Percentiles rank a stretch among this genome's conserved stretches.
Conservation (phyloP, 192 early-diverging fungal genomes). For the Lunasporangiospora selenospora region DNA sequence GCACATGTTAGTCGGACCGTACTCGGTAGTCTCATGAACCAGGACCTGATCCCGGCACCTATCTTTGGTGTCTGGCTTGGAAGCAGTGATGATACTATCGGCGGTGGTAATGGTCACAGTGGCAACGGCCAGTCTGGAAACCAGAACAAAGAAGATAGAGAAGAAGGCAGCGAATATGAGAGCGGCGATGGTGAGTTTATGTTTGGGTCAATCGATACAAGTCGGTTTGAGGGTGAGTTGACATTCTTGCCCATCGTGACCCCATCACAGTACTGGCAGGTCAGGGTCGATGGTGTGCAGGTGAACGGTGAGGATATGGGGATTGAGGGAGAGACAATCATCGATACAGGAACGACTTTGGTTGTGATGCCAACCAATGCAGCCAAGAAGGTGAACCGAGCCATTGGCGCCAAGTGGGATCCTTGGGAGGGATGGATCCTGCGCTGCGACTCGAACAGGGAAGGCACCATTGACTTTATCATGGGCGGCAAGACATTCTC, state of each 20-base stretch:
- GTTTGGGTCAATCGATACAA: conserved; percentile 63
- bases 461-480: conserved; percentile 30
- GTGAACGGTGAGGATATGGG: conserved; percentile 43
- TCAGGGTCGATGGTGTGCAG: conserved; percentile 53
- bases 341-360: conserved; percentile 74
- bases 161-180: conserved; percentile 15
- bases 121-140: no score
- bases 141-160: not conserved
- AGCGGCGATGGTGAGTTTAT: conserved; percentile 62
- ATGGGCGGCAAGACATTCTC: conserved; percentile 47
- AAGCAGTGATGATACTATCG: conserved; percentile 45
- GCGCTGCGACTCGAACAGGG: conserved; percentile 18
- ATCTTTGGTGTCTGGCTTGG: conserved; percentile 77
- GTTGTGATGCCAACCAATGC: conserved; percentile 64
- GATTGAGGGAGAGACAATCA: conserved; percentile 46
- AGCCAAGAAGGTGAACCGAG: conserved; percentile 54
- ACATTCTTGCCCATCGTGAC: conserved; percentile 60
- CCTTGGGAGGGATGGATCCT: conserved; percentile 38
- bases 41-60: conserved; percentile 62
- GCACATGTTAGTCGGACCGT: conserved; percentile 46
- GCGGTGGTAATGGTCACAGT: conserved; percentile 4
- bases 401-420: conserved; percentile 43
- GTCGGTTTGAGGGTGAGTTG: conserved; percentile 55
- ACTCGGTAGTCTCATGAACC: conserved; percentile 58
- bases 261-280: conserved; percentile 63